These are phyloP conservation scores for Botryobasidium botryosum DNA, from an alignment of 768 basidiomycete genomes.

Conservation along the genomic window DNA sequence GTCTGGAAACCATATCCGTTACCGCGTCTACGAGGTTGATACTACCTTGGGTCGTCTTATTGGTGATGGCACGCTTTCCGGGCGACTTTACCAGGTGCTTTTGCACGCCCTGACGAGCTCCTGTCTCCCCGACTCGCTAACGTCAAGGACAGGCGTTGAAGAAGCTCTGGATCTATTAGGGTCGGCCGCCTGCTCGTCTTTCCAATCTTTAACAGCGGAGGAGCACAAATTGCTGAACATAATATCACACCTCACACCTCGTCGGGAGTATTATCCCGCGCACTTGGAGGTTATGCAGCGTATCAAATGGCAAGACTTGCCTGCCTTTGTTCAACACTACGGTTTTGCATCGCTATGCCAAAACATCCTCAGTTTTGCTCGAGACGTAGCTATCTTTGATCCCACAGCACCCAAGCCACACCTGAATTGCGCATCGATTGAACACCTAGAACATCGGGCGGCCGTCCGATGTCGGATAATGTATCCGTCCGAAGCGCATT, in stretches of 20 bases:
- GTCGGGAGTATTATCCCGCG: slow-evolving; percentile 27
- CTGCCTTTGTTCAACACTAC: no score
- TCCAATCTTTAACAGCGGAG: slow-evolving; percentile 19
- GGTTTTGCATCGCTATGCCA: no score
- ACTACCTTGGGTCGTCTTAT: slow-evolving; percentile 18
- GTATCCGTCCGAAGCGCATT: no score
- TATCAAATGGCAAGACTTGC: no score
- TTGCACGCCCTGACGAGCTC: slow-evolving; percentile 33
- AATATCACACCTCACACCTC: slow-evolving; percentile 17
- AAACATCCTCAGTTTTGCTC: no score
- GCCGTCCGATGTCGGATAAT: no score
- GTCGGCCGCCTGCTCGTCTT: slow-evolving; percentile 26
- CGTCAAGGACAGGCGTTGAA: slow-evolving; percentile 28
- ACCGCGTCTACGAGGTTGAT: slow-evolving; percentile 20
- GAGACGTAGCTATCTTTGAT: no score
- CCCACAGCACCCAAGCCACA: no score
- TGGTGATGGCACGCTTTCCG: slow-evolving; percentile 17
- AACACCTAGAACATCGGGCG: no score
- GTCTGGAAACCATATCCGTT: slow-evolving; percentile 14
- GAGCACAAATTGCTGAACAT: slow-evolving; percentile 16
- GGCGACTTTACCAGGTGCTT: slow-evolving; percentile 24
- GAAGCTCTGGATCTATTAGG: slow-evolving; percentile 26
- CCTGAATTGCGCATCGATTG: no score
- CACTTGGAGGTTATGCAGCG: slow-evolving; percentile 23
- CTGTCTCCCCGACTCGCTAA: slow-evolving; percentile 29